phyloP scores from a whole-genome alignment of 2,329 filamentous ascomycete species.

The Neodidymelliopsis sp. region DNA sequence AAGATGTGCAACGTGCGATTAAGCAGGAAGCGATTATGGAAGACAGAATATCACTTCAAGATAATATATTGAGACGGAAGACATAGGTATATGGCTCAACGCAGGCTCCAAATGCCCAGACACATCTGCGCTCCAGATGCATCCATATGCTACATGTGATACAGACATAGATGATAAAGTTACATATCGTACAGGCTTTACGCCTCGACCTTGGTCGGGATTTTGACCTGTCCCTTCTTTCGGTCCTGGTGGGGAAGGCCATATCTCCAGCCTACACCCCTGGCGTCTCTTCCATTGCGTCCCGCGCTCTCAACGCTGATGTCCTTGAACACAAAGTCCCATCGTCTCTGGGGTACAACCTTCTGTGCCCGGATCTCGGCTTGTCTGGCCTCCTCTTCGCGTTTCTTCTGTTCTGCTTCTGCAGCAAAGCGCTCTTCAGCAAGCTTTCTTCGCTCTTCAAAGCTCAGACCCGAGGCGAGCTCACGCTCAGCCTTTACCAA shows the following conservation, averaged over 20 bases:
- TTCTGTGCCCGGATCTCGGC: constrained; percentile 55
- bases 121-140: constrained; percentile 18
- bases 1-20: no score
- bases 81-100: constrained; percentile 18
- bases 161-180: constrained; percentile 27
- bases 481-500: constrained; percentile 58
- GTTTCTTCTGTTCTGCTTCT: constrained; percentile 48
- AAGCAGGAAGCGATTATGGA: no score
- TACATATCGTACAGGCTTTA: constrained; percentile 39
- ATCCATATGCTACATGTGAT: constrained; percentile 28
- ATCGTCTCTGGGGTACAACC: constrained; percentile 58
- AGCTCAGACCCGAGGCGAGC: constrained; percentile 34
- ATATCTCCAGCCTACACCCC: constrained; percentile 66
- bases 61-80: constrained; percentile 6
- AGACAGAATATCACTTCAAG: background rate
- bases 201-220: constrained; percentile 65
- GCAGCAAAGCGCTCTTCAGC: constrained; percentile 38
- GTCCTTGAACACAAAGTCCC: constrained; percentile 68
- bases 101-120: constrained; percentile 4
- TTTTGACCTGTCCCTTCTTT: constrained; percentile 69
- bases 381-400: constrained; percentile 52
- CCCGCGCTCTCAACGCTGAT: constrained; percentile 64
- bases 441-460: constrained; percentile 45
- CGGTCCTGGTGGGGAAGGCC: constrained; percentile 68
- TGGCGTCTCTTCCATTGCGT: constrained; percentile 59